Conservation (phyloP, 225 moss, liverwort and hornwort genomes). For the Anthoceros angustus region DNA sequence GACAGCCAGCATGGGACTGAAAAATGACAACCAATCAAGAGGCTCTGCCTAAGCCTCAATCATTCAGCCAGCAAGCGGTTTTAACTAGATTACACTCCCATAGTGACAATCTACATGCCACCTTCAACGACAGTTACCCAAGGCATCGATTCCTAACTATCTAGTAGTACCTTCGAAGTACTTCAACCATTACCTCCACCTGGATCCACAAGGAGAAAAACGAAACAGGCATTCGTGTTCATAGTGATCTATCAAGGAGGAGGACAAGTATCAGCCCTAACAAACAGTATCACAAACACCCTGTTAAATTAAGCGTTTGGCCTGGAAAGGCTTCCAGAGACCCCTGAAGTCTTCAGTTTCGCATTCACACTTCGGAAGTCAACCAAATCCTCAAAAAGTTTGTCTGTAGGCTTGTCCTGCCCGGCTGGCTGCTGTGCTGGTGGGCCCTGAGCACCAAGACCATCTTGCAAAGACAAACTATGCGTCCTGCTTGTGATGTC, state of each 20-base stretch:
- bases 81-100: background rate
- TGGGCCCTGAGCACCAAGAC: slow-evolving; percentile 14
- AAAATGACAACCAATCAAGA: background rate
- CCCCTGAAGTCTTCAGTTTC: slow-evolving; percentile 56
- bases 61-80: background rate
- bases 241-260: background rate
- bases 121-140: background rate
- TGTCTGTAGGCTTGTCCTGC: slow-evolving; percentile 51
- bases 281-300: background rate
- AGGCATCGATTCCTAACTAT: too few relatives aligned
- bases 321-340: slow-evolving; percentile 26
- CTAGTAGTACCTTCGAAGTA: too few relatives aligned
- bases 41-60: background rate
- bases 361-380: slow-evolving; percentile 70
- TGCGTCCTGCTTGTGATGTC: slow-evolving; percentile 40
- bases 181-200: too few relatives aligned
- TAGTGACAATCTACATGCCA: background rate
- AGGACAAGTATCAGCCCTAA: background rate
- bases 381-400: slow-evolving; percentile 69
- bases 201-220: too few relatives aligned
- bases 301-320: slow-evolving; percentile 10
- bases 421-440: slow-evolving; percentile 24
- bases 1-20: background rate
- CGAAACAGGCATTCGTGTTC: background rate
- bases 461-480: slow-evolving; percentile 28